Percentiles rank a stretch among this genome's conserved stretches.
Evolutionary conservation across 1,284 basidiomycete genomes (phyloP).

Genomic region (Peniophora sp.): DNA sequence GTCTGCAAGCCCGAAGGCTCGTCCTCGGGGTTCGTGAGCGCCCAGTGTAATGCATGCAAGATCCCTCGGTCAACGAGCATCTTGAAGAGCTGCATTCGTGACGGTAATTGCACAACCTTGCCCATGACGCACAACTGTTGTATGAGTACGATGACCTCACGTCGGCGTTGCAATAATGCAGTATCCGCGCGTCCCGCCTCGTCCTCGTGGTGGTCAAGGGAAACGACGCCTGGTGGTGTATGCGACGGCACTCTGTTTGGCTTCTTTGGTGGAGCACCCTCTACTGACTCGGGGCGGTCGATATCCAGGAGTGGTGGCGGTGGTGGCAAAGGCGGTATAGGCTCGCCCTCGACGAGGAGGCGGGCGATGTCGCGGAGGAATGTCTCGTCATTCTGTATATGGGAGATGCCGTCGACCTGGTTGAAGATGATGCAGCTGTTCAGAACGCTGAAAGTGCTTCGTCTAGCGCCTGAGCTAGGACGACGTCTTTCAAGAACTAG

Average conservation of each 20-base stretch:
- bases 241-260: slow-evolving; percentile 18
- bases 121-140: slow-evolving; percentile 94
- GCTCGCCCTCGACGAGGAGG: slow-evolving; percentile 58
- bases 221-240: slow-evolving; percentile 13
- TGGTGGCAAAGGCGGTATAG: too few relatives aligned
- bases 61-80: slow-evolving; percentile 85
- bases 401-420: slow-evolving; percentile 94
- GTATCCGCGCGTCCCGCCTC: slow-evolving; percentile 11
- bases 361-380: slow-evolving; percentile 77
- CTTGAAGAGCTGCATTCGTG: slow-evolving; percentile 85
- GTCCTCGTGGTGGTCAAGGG: slow-evolving; percentile 9
- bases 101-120: slow-evolving; percentile 89
- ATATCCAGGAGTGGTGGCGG: slow-evolving; percentile 23
- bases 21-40: slow-evolving; percentile 40
- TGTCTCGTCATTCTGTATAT: slow-evolving; percentile 72
- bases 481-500: slow-evolving; percentile 98
- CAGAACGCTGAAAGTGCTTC: slow-evolving; percentile 96
- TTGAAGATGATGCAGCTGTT: slow-evolving; percentile 98
- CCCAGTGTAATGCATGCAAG: slow-evolving; percentile 89
- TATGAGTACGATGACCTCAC: slow-evolving; percentile 78
- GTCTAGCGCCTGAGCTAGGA: slow-evolving; percentile 89
- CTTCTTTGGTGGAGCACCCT: slow-evolving; percentile 5
- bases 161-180: slow-evolving; percentile 28
- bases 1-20: slow-evolving; percentile 37
- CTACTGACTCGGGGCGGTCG: slow-evolving; percentile 22